phyloP scores from a whole-genome alignment of 805 yeast genomes.

The Saccharomycopsis fermentans region DNA sequence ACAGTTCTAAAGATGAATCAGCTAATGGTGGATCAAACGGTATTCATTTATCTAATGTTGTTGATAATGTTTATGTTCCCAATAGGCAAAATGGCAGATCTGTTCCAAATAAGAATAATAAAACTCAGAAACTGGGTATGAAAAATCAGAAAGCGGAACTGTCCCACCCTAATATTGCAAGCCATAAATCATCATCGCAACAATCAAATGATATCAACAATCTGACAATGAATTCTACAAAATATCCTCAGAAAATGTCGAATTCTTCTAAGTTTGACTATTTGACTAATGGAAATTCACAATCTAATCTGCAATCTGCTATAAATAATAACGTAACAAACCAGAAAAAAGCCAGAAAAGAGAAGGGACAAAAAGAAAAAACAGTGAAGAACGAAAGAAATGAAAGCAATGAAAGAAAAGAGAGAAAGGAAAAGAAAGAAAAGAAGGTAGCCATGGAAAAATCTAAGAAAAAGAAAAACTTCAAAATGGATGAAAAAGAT shows the following conservation, averaged over 20 bases:
- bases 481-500: neutral
- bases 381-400: neutral
- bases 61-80: neutral
- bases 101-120: neutral
- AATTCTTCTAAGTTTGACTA: neutral
- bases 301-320: neutral
- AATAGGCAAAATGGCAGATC: neutral
- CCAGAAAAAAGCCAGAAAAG: neutral
- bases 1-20: neutral
- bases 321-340: neutral
- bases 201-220: neutral
- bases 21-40: neutral
- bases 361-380: neutral
- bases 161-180: neutral
- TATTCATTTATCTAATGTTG: neutral
- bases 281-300: neutral
- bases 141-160: neutral
- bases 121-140: neutral
- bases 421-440: neutral
- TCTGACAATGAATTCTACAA: neutral
- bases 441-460: neutral
- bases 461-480: constrained; percentile 4
- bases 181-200: neutral
- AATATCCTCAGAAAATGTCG: neutral
- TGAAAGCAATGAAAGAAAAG: neutral